A percentile compares a stretch with the other conserved stretches of the same genome.
Evolutionary conservation across 192 early-diverging fungal genomes (phyloP).

Genomic region (Mortierella alpina): DNA sequence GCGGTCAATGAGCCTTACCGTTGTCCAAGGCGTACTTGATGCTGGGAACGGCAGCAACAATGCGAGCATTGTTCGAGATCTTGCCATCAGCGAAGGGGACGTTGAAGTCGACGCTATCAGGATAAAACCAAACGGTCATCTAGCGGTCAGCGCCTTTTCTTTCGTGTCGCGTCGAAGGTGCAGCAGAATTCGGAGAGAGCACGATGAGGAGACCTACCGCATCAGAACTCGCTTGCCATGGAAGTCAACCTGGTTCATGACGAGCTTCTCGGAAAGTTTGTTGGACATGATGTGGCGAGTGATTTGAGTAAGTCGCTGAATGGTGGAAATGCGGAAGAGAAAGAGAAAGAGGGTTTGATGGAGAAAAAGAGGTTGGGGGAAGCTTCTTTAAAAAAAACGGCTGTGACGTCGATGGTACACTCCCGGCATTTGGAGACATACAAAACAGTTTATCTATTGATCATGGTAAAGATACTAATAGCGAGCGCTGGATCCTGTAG

Average conservation of each 20-base stretch:
- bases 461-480: constrained; percentile 17
- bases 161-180: neutral
- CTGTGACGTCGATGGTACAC: too few relatives aligned
- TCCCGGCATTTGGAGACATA: neutral
- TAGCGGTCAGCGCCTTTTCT: neutral
- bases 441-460: neutral
- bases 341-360: neutral
- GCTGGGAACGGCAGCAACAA: constrained; percentile 93
- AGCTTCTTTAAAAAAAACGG: constrained; percentile 21
- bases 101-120: constrained; percentile 95
- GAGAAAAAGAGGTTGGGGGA: constrained; percentile 19
- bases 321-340: constrained; percentile 25
- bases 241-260: constrained; percentile 87
- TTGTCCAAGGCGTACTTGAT: constrained; percentile 91
- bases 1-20: constrained; percentile 58
- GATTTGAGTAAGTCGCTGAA: constrained; percentile 46
- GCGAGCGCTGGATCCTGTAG: constrained; percentile 34
- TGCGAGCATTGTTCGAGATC: constrained; percentile 98
- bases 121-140: constrained; percentile 6
- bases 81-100: constrained; percentile 94
- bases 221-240: constrained; percentile 91
- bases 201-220: constrained; percentile 64
- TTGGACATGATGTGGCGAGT: constrained; percentile 65
- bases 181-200: neutral
- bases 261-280: constrained; percentile 83